Evolutionary conservation across 2,329 filamentous ascomycete species (phyloP), one percentile per base, ranked within the genome.

Genomic region (Gyromitra esculenta): DNA sequence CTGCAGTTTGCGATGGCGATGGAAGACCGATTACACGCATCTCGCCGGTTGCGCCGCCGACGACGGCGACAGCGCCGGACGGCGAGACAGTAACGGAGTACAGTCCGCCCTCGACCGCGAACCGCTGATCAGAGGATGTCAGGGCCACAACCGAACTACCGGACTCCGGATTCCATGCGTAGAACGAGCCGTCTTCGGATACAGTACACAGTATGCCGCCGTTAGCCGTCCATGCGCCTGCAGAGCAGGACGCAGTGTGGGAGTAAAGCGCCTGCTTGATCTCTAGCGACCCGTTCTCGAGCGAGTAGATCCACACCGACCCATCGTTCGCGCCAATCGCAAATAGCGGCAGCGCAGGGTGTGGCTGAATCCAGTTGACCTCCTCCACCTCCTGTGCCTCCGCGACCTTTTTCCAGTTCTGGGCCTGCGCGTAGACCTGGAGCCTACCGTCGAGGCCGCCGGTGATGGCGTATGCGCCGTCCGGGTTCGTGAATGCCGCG

Each of bases 231-330:
- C 96, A 99, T 1, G 91, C 87, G 75, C 96, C 96, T 6, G 94
- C 95, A 0, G 96, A 98, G 85, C 92, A 96, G 37, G 92, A 85
- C 18, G 85, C 91, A 1, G 92, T 95, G 85, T 98, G 96, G 35
- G 96, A 87, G 86, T 97, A 97, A 85, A 96, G 97, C 35, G 91
- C 91, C 85, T 97, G 93, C 4, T 96, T 88, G 82, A 98, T 96
- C 81, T 91, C 90, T 68, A 98, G 87, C 6, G 92, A 87, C 13
- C 86, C 84, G 39, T 88, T 85, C 83, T 94, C 91, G 81, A 98
- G 87, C n/a, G 90, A 91, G 85, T 97, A 97, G 8, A 99, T 91
- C 96, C 96, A 99, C 54, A 97, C 94, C 66, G 91, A 94, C 71
- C 96, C 96, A 82, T 99, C 94, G 45, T 88, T 92, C 43, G 94